Evolutionary conservation across 2,329 filamentous ascomycete species (phyloP).

Genomic region (Pseudogymnoascus sp.): DNA sequence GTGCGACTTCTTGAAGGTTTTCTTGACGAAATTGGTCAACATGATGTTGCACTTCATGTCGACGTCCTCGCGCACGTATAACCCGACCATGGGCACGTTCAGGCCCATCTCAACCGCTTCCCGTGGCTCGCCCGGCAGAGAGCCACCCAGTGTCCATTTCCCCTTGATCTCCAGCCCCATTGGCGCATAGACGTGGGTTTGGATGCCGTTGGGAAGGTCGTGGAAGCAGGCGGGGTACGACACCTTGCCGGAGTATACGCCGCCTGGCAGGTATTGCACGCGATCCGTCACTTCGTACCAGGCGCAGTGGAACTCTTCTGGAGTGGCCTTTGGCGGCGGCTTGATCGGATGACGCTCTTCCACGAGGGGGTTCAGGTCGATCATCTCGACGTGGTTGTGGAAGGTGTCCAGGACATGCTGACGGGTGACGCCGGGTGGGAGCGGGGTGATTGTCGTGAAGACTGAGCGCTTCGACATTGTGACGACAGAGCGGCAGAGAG

Average conservation of each 20-base stretch:
- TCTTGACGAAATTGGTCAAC: slow-evolving; percentile 69
- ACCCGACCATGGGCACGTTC: slow-evolving; percentile 54
- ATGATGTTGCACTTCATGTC: slow-evolving; percentile 74
- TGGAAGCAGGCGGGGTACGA: slow-evolving; percentile 76
- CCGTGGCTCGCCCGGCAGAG: slow-evolving; percentile 59
- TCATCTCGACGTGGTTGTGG: slow-evolving; percentile 73
- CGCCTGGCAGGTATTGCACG: slow-evolving; percentile 64
- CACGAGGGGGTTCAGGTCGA: slow-evolving; percentile 78
- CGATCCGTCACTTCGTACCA: slow-evolving; percentile 79
- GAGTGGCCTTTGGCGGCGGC: slow-evolving; percentile 54
- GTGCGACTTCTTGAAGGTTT: slow-evolving; percentile 71
- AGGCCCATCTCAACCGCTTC: slow-evolving; percentile 59
- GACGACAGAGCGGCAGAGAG: slow-evolving; percentile 7
- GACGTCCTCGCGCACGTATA: slow-evolving; percentile 81
- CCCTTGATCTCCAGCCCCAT: slow-evolving; percentile 71
- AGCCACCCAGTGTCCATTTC: slow-evolving; percentile 69
- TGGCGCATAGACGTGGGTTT: slow-evolving; percentile 78
- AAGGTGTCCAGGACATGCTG: slow-evolving; percentile 66
- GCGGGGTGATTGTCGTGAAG: slow-evolving; percentile 71
- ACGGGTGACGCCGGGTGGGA: slow-evolving; percentile 60
- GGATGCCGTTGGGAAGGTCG: slow-evolving; percentile 61
- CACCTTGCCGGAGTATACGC: slow-evolving; percentile 55
- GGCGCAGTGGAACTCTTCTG: slow-evolving; percentile 61
- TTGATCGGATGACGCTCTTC: slow-evolving; percentile 61
- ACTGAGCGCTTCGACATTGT: slow-evolving; percentile 61